These are phyloP conservation scores for Penstemon eatonii DNA, from an alignment of 257 asterid genomes.

Conservation along the genomic window DNA sequence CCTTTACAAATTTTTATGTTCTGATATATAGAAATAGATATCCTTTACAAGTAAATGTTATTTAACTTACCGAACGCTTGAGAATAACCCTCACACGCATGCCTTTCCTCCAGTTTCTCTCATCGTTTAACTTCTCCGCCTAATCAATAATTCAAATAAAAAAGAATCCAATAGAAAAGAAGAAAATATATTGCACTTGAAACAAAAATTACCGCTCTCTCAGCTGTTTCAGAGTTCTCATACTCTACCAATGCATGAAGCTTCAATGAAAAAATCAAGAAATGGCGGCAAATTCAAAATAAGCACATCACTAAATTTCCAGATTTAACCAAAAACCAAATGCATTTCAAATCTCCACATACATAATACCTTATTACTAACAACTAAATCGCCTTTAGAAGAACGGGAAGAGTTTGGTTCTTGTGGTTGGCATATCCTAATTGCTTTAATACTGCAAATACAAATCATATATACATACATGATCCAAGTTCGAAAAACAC, in stretches of 20 bases:
- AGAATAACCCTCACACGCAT: conserved; percentile 81
- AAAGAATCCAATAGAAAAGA: neutral
- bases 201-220: conserved; percentile 66
- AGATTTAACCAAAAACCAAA: neutral
- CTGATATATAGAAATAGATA: neutral
- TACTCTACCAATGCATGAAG: conserved; percentile 91
- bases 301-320: neutral
- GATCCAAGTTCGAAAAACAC: neutral
- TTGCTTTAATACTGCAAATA: conserved; percentile 66
- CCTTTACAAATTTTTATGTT: too few species aligned
- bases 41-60: neutral
- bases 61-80: conserved; percentile 64
- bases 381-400: conserved; percentile 63
- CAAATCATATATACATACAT: neutral
- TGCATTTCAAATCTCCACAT: too few species aligned
- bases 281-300: neutral
- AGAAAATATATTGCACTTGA: neutral
- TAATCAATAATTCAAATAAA: conserved; percentile 22
- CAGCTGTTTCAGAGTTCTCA: conserved; percentile 80
- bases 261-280: conserved; percentile 32
- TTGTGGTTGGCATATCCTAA: conserved; percentile 92
- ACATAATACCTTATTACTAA: conserved; percentile 75
- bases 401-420: conserved; percentile 71
- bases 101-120: conserved; percentile 94
- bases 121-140: conserved; percentile 85